Evolutionary conservation across 2,329 filamentous ascomycete genomes (phyloP), one percentile per base, ranked within the genome.

Genomic region (Daldinia sp.): DNA sequence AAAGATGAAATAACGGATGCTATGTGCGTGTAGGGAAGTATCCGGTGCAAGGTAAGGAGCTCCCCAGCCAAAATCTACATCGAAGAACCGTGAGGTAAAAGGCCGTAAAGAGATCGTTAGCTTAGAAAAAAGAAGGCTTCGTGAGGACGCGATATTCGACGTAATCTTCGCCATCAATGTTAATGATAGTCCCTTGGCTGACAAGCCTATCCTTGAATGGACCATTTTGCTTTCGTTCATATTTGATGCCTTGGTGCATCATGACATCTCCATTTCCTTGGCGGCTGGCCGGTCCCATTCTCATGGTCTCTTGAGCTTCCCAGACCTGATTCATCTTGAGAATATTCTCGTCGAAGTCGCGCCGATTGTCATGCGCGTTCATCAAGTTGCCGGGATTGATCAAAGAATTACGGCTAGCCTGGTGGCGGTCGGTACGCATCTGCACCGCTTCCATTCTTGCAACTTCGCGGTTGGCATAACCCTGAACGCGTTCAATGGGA

Each of bases 81-180:
- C n/a, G 30, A 13, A 10, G 4, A 45, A 25, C n/a, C 21, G 30
- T 47, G n/a, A n/a, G 4, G 7, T 8, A 15, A 25, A 25, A 37
- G 21, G 23, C 23, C 29, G 30, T n/a, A 39, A n/a, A 39, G 34
- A 29, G 9, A 21, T n/a, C 3, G 47, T 30, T 4, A 25, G n/a
- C 6, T 71, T 73, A 87, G 66, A 87, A 88, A 70, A 89, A 89
- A 0, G 80, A 83, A 0, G 86, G 85, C 75, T 87, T 89, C 1
- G 84, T 88, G 23, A 90, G 80, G 1, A 90, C 85, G 1, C 87
- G 82, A 66, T 89, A 89, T 72, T 89, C 87, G 30, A 90, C 86
- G 63, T 87, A 90, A 65, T 89, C 87, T 71, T 89, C 87, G 19
- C 86, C 87, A 61, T 89, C 86, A 61, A 90, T 89, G 48, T 78